Percentiles rank a stretch among this genome's conserved stretches.
Conservation (phyloP, 2,329 filamentous ascomycete species). For the Penicillium hordei region DNA sequence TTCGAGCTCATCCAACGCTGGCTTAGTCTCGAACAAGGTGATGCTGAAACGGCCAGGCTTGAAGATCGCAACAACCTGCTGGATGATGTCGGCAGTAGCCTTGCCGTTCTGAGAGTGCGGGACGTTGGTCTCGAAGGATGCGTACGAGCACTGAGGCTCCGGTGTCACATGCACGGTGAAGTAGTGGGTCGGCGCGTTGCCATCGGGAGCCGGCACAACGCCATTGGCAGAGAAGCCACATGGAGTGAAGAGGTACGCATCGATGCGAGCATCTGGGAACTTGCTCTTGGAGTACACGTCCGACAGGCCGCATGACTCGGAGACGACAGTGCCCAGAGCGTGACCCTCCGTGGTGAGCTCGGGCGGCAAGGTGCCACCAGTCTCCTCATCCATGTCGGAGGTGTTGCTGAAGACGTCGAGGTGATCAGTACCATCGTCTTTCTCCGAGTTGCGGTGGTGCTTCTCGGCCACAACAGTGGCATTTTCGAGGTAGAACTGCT, state of each 20-base stretch:
- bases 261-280: constrained; percentile 90
- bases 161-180: constrained; percentile 98
- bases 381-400: constrained; percentile 60
- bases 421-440: constrained; percentile 55
- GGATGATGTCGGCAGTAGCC: constrained; percentile 84
- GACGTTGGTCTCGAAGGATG: constrained; percentile 97
- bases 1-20: constrained; percentile 41
- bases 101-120: constrained; percentile 84
- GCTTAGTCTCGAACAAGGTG: constrained; percentile 91
- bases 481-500: constrained; percentile 70
- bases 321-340: constrained; percentile 86
- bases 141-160: constrained; percentile 94
- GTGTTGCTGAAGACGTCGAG: constrained; percentile 78
- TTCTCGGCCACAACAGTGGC: constrained; percentile 88
- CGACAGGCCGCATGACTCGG: constrained; percentile 82
- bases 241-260: constrained; percentile 93
- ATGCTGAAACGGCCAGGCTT: constrained; percentile 97
- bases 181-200: constrained; percentile 70
- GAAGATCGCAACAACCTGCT: constrained; percentile 94
- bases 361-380: constrained; percentile 57
- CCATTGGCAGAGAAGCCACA: constrained; percentile 98
- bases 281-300: constrained; percentile 82
- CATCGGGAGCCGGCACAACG: constrained; percentile 75
- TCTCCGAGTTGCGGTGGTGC: constrained; percentile 70
- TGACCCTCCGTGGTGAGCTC: constrained; percentile 91